Base-by-base conservation (phyloP, 352 stramenopile genomes). In the Pythium vanterpoolii region DNA sequence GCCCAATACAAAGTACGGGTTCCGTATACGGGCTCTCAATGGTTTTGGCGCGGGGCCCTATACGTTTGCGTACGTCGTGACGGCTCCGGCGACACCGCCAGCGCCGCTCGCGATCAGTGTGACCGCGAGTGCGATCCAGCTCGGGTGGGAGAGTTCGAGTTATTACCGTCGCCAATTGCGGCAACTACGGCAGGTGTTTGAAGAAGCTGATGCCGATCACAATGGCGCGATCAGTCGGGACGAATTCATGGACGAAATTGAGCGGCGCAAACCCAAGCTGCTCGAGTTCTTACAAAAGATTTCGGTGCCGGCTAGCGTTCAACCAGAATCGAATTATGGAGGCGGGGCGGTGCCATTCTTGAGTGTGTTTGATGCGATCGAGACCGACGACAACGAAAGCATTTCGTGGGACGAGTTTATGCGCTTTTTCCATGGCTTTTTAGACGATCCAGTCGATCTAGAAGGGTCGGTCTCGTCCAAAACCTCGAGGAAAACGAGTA, bases 1-100 rank as follows among this genome's bases (percentile, higher is more conserved):
- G 9, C 86, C 92, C 6, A 96, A 94, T 69, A 96, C 87, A 13
- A 93, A 90, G 62, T 97, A 97, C 58, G 77, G 68, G 42, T 96
- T 97, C 55, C 83, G 92, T 7, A 58, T 97, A 6, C 86, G 92
- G 13, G 90, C 86, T 6, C 82, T 97, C 36, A 98, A 97, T 46
- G 87, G 87, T 18, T 97, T 97, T 65, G 92, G 90, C 9, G 84
- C 91, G 1, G 86, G 88, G 0, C 65, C 71, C 18, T 98, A 96
- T 66, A 83, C 84, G n/a, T 89, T 93, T 45, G 73, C 68, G 33
- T 89, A 88, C 54, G 95, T 97, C 60, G 71, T 92, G 24, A 98
- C 91, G 16, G 82, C 76, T 1, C 87, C 90, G 26, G 67, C 73
- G 13, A 74, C 71, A 18, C 90, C 91, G 23, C 72, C 78, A 2